phyloP scores from a whole-genome alignment of 495 filamentous ascomycete species.

The Aspergillus baeticus region DNA sequence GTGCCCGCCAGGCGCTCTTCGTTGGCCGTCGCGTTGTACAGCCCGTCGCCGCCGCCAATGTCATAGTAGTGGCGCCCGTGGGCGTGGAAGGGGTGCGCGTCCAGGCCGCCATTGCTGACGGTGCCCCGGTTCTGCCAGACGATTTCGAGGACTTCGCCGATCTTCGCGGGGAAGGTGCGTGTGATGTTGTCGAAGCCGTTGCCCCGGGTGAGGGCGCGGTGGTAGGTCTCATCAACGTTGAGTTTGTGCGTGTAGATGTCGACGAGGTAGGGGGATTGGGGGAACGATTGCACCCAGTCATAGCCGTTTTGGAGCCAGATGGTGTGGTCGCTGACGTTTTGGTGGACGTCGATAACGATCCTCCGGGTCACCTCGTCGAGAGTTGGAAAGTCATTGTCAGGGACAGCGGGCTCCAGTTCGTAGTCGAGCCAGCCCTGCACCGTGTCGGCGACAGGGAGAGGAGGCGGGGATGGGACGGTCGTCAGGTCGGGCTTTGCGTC shows the following conservation, averaged over 20 bases:
- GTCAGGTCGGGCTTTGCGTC: slow-evolving; percentile 16
- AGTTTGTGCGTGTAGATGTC: slow-evolving; percentile 51
- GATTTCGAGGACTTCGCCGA: slow-evolving; percentile 64
- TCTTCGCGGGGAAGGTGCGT: slow-evolving; percentile 48
- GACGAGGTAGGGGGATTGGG: slow-evolving; percentile 52
- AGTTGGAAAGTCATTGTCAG: slow-evolving; percentile 40
- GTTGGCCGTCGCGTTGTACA: slow-evolving; percentile 52
- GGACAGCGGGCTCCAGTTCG: slow-evolving; percentile 41
- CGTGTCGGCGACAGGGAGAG: slow-evolving; percentile 38
- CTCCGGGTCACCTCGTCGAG: slow-evolving; percentile 53
- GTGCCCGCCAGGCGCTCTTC: slow-evolving; percentile 43
- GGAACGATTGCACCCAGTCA: slow-evolving; percentile 46
- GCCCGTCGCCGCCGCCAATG: slow-evolving; percentile 55
- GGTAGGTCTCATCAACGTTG: slow-evolving; percentile 38
- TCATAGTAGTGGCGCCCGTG: slow-evolving; percentile 61
- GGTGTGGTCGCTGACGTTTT: slow-evolving; percentile 43
- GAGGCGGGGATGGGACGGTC: slow-evolving; percentile 20
- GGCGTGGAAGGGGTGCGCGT: slow-evolving; percentile 60
- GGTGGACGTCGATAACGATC: slow-evolving; percentile 43
- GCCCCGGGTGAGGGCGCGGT: slow-evolving; percentile 16
- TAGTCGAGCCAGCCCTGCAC: slow-evolving; percentile 53
- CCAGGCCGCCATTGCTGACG: slow-evolving; percentile 41
- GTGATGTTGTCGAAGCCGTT: slow-evolving; percentile 53
- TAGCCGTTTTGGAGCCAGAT: slow-evolving; percentile 43
- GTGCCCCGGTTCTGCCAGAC: slow-evolving; percentile 52